Percentiles rank a stretch among this genome's conserved stretches.
Conservation (phyloP, 495 filamentous ascomycete species). For the Penicillium atrosanguineum region DNA sequence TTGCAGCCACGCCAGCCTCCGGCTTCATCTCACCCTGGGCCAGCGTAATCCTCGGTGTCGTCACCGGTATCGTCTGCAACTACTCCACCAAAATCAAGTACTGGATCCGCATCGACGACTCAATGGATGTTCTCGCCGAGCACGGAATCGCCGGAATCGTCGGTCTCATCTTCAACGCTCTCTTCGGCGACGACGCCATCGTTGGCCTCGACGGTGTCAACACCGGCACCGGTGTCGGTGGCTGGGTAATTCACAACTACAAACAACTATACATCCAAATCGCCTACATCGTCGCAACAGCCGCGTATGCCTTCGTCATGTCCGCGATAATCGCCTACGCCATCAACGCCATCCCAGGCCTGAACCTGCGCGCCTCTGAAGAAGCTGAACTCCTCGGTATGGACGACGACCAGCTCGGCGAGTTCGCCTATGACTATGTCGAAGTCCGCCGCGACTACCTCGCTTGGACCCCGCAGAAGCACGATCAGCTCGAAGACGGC, state of each 20-base stretch:
- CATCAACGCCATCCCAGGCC: slow-evolving; percentile 85
- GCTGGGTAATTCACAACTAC: slow-evolving; percentile 86
- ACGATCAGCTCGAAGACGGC: slow-evolving; percentile 58
- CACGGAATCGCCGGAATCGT: slow-evolving; percentile 94
- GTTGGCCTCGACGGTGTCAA: slow-evolving; percentile 94
- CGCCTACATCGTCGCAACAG: slow-evolving; percentile 77
- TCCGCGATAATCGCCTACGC: slow-evolving; percentile 76
- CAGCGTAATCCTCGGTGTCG: slow-evolving; percentile 78
- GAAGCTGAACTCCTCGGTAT: slow-evolving; percentile 98
- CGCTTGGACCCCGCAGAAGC: slow-evolving; percentile 89
- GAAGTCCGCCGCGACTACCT: slow-evolving; percentile 97
- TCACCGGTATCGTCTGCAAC: slow-evolving; percentile 85
- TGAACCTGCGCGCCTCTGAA: slow-evolving; percentile 87
- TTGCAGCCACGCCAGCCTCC: slow-evolving; percentile 87
- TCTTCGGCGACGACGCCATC: slow-evolving; percentile 86
- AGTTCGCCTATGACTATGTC: slow-evolving; percentile 99
- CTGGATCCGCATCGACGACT: slow-evolving; percentile 90
- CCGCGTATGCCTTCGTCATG: slow-evolving; percentile 78
- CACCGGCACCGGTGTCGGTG: slow-evolving; percentile 66
- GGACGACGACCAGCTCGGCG: slow-evolving; percentile 98
- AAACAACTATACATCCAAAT: slow-evolving; percentile 89
- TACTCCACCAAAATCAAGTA: slow-evolving; percentile 98
- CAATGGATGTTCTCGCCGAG: slow-evolving; percentile 97
- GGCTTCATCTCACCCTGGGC: slow-evolving; percentile 90
- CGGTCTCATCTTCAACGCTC: slow-evolving; percentile 86